Base-by-base conservation (phyloP, 352 stramenopile genomes). In the Globisporangium uncinulatum region DNA sequence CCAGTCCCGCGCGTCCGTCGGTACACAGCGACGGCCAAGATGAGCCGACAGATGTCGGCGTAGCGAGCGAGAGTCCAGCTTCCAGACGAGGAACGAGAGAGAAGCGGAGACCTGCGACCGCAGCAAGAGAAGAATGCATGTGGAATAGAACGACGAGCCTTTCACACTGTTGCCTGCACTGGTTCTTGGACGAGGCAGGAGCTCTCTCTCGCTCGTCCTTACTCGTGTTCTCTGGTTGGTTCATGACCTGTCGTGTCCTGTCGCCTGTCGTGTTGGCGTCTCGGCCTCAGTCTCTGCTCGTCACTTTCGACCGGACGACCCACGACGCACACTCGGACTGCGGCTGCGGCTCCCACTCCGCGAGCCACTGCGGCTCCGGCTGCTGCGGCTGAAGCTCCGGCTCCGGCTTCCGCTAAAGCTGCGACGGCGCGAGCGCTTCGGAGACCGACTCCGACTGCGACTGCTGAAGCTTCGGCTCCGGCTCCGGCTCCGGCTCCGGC, bases 1-100 rank as follows among this genome's bases (percentile, higher is more conserved):
- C 54, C 62, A 7, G 71, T 67, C 54, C 74, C 63, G 34, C 70
- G 73, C 6, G 69, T 83, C 43, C 71, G 76, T 21, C 70, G 74
- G 15, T 80, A 83, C 58, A 72, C 68, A 48, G 54, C 62, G 34
- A 36, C 50, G 65, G 21, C 52, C 2, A 65, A 51, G 11, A 49
- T 61, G 17, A 41, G 63, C 44, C 68, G 63, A 29, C 69, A 66
- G 58, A 61, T 45, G 59, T 80, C 64, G 54, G 45, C 57, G 21
- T 65, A 67, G 36, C 37, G 44, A 55, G 32, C 54, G 36, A 57
- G 42, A 17, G 57, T 31, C n/a, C 20, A 51, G 48, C 34, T 36
- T 31, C 49, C 6, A 43, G 37, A 54, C 43, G 34, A 56, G 54
- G 13, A 59, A 43, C 13, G 51, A 58, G 29, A 54, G 21, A 31